These are phyloP conservation scores for Raphanus hybrid DNA, from an alignment of 441 rosid species.

Conservation along the genomic window DNA sequence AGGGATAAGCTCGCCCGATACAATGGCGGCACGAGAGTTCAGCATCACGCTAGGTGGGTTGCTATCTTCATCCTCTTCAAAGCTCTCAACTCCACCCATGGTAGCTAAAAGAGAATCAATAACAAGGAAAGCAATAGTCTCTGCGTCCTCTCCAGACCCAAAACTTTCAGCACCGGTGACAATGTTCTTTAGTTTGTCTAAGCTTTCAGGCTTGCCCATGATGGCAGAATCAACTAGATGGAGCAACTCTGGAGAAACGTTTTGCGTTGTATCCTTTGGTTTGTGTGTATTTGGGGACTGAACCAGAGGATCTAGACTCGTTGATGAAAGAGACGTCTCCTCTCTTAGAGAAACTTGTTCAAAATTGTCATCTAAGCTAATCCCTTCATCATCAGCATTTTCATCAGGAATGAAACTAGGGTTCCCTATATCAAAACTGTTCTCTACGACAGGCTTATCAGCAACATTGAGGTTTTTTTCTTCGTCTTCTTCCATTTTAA, in stretches of 20 bases:
- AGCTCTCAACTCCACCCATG: slow-evolving; percentile 98
- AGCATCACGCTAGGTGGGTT: slow-evolving; percentile 97
- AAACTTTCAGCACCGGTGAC: slow-evolving; percentile 76
- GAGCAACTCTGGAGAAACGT: slow-evolving; percentile 92
- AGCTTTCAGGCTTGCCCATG: slow-evolving; percentile 92
- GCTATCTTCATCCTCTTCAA: slow-evolving; percentile 87
- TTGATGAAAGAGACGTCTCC: slow-evolving; percentile 51
- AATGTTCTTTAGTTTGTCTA: slow-evolving; percentile 79
- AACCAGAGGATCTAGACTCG: slow-evolving; percentile 64
- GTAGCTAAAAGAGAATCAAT: slow-evolving; percentile 95
- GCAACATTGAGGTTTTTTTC: slow-evolving; percentile 39
- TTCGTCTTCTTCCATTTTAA: slow-evolving; percentile 71
- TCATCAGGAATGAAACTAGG: slow-evolving; percentile 36
- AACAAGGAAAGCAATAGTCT: slow-evolving; percentile 72
- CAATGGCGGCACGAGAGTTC: slow-evolving; percentile 92
- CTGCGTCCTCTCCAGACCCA: slow-evolving; percentile 58
- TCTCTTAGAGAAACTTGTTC: slow-evolving; percentile 70
- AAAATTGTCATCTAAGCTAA: slow-evolving; percentile 62
- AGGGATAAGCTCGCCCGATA: slow-evolving; percentile 85
- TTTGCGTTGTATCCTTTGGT: slow-evolving; percentile 76
- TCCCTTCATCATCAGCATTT: slow-evolving; percentile 41
- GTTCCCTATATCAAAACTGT: slow-evolving; percentile 40
- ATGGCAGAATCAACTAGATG: slow-evolving; percentile 97
- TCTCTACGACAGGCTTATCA: slow-evolving; percentile 42
- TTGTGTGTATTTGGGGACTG: slow-evolving; percentile 62